These are phyloP conservation scores for Allantophomopsis lycopodina DNA, from an alignment of 2,329 filamentous ascomycete genomes.

Conservation along the genomic window DNA sequence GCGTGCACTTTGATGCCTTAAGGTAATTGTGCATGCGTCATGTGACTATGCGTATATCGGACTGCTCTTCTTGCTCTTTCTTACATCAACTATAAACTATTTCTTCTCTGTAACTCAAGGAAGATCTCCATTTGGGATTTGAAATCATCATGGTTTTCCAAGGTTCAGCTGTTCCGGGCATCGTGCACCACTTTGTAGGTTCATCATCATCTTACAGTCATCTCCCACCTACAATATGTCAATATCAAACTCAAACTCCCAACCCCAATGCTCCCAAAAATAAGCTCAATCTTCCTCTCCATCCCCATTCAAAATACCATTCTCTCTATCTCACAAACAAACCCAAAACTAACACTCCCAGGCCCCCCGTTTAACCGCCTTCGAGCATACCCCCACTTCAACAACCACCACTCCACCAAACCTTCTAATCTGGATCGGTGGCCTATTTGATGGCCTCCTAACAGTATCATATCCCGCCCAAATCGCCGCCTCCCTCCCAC, in stretches of 20 bases:
- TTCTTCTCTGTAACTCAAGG: too few relatives aligned
- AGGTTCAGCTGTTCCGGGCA: conserved; percentile 6
- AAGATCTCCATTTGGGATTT: not conserved
- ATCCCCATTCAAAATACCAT: too few relatives aligned
- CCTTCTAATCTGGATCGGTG: conserved; percentile 37
- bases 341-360: conserved; percentile 1
- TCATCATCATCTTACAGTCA: not conserved
- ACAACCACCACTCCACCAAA: conserved; percentile 15
- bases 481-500: conserved; percentile 19
- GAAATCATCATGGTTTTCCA: conserved; percentile 1
- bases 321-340: too few relatives aligned
- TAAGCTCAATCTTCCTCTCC: too few relatives aligned
- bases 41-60: too few relatives aligned
- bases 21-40: too few relatives aligned
- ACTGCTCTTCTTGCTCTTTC: too few relatives aligned
- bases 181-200: conserved; percentile 13
- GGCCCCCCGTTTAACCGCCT: conserved; percentile 16
- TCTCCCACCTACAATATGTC: not conserved
- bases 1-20: too few relatives aligned
- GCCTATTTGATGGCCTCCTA: conserved; percentile 36
- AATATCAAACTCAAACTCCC: too few relatives aligned
- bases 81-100: too few relatives aligned
- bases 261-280: too few relatives aligned
- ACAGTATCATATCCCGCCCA: conserved; percentile 30
- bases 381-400: conserved; percentile 15